These are phyloP conservation scores for Lachnellula willkommii DNA, from an alignment of 2,329 filamentous ascomycete genomes.

Conservation along the genomic window DNA sequence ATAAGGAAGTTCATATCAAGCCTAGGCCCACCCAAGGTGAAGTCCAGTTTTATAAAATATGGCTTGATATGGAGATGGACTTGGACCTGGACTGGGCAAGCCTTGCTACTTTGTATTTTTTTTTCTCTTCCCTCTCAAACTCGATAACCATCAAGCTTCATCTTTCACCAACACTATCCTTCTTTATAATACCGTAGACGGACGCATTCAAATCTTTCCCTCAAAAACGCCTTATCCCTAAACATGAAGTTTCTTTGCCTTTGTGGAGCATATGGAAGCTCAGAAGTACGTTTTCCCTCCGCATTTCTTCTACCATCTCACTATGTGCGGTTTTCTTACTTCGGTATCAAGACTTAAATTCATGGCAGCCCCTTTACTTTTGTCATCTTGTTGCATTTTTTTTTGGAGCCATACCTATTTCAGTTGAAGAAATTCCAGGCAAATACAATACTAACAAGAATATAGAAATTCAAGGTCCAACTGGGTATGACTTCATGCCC, in stretches of 20 bases:
- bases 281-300: conserved; percentile 38
- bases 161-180: no score
- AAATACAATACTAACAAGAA: conserved; percentile 8
- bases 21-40: no score
- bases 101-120: background rate
- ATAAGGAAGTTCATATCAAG: no score
- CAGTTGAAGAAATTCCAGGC: background rate
- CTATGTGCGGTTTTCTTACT: background rate
- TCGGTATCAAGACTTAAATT: background rate
- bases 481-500: conserved; percentile 35
- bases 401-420: background rate
- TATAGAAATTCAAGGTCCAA: conserved; percentile 52
- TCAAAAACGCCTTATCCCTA: background rate
- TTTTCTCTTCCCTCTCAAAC: background rate
- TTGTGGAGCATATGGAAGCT: conserved; percentile 53
- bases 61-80: background rate
- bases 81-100: no score
- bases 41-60: no score
- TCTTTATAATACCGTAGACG: no score
- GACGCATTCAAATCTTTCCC: no score
- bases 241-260: conserved; percentile 54
- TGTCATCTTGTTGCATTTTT: background rate
- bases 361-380: background rate
- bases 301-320: background rate
- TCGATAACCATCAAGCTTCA: background rate